Evolutionary conservation across 495 filamentous ascomycete genomes (phyloP).

Genomic region (Podospora australis): DNA sequence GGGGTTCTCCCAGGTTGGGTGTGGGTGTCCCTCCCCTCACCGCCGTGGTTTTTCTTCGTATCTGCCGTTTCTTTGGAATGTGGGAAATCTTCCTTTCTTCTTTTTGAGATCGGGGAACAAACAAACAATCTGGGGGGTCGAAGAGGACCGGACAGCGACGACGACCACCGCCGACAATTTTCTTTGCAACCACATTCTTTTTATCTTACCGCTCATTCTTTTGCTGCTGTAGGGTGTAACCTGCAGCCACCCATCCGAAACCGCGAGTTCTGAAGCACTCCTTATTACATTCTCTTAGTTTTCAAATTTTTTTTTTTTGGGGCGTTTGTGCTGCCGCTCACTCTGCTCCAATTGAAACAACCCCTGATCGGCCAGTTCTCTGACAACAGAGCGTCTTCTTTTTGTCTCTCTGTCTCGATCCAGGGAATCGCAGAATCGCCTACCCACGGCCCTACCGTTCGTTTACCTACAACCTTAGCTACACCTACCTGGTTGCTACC

Average conservation of each 20-base stretch:
- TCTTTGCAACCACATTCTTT: conserved; percentile 1
- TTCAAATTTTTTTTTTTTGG: conserved; percentile 7
- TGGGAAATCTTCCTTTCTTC: background rate
- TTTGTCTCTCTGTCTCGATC: conserved; percentile 4
- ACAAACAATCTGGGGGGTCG: background rate
- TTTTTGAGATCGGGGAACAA: background rate
- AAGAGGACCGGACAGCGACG: no score
- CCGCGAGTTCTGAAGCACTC: conserved; percentile 10
- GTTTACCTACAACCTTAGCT: no score
- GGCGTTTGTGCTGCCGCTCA: conserved; percentile 18
- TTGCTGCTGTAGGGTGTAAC: conserved; percentile 1
- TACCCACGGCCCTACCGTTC: background rate
- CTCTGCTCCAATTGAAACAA: conserved; percentile 22
- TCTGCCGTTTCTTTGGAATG: background rate
- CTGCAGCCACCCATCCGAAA: background rate
- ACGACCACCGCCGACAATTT: conserved; percentile 13
- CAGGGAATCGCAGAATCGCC: background rate
- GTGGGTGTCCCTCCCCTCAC: no score
- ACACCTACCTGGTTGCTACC: no score
- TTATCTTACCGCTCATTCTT: conserved; percentile 9
- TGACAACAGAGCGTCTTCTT: no score
- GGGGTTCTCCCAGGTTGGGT: no score
- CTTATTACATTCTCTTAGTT: conserved; percentile 1
- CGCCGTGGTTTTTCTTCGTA: conserved; percentile 1
- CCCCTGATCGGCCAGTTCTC: conserved; percentile 20